Evolutionary conservation across 2,329 filamentous ascomycete species (phyloP).

Genomic region (Cercospora sp.): DNA sequence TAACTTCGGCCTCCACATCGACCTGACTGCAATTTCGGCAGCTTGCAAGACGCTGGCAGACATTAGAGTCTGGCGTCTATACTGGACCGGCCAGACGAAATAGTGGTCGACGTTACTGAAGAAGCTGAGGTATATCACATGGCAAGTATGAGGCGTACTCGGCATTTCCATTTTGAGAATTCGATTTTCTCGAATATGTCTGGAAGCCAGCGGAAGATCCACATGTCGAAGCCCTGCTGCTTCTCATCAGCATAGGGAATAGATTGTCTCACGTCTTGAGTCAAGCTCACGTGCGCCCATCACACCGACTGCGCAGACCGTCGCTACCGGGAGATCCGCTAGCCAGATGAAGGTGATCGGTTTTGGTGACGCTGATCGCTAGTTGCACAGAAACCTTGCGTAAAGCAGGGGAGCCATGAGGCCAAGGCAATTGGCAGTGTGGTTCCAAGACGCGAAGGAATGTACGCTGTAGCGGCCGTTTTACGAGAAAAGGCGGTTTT

Average conservation of each 20-base stretch:
- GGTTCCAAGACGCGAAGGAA: constrained; percentile 9
- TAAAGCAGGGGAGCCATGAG: constrained; percentile 15
- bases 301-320: background rate
- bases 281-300: constrained; percentile 1
- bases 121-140: background rate
- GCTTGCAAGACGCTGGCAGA: background rate
- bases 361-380: constrained; percentile 16
- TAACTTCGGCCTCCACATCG: constrained; percentile 2
- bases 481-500: background rate
- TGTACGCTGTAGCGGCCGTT: background rate
- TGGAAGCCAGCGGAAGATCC: constrained; percentile 1
- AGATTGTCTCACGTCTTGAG: background rate
- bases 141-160: background rate
- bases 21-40: background rate
- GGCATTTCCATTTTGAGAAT: background rate
- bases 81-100: background rate
- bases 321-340: constrained; percentile 11
- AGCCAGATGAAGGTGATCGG: constrained; percentile 14
- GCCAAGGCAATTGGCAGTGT: constrained; percentile 15
- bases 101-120: background rate
- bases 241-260: background rate
- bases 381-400: constrained; percentile 13
- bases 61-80: background rate
- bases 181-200: constrained; percentile 2
- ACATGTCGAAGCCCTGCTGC: background rate